These are phyloP conservation scores for Allantophomopsis lycopodina DNA, from an alignment of 2,329 filamentous ascomycete genomes.

Conservation along the genomic window DNA sequence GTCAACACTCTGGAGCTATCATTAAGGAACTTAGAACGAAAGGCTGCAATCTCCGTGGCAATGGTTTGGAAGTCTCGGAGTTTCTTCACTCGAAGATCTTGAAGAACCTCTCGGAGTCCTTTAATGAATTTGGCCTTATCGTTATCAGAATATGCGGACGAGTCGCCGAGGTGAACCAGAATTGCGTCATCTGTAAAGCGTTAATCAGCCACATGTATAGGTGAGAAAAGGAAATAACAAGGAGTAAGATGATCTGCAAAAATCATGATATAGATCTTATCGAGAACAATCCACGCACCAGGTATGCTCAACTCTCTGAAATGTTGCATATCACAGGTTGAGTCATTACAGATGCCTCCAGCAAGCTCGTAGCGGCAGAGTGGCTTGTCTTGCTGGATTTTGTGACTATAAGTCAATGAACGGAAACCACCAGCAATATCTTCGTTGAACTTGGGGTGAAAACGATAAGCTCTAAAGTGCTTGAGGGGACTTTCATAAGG, in stretches of 20 bases:
- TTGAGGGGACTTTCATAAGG: conserved; percentile 77
- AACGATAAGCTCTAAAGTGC: conserved; percentile 78
- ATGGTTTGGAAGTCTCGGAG: conserved; percentile 54
- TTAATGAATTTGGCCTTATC: conserved; percentile 47
- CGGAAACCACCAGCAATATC: conserved; percentile 64
- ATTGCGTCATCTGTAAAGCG: conserved; percentile 51
- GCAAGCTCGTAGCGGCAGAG: conserved; percentile 67
- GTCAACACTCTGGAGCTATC: conserved; percentile 50
- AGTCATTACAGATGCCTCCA: conserved; percentile 59
- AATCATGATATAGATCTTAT: conserved; percentile 9
- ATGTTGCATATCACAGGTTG: conserved; percentile 66
- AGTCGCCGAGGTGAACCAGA: conserved; percentile 55
- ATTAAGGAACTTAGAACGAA: conserved; percentile 48
- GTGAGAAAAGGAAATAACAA: conserved; percentile 13
- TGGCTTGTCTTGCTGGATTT: conserved; percentile 61
- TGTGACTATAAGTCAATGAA: conserved; percentile 88
- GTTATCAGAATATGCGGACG: conserved; percentile 47
- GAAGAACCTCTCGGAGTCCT: conserved; percentile 47
- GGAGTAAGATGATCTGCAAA: conserved; percentile 12
- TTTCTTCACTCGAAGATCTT: conserved; percentile 42
- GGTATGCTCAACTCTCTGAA: conserved; percentile 58
- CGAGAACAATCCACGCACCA: conserved; percentile 46
- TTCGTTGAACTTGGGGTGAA: conserved; percentile 63
- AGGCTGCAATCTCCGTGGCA: conserved; percentile 52
- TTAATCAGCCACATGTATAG: conserved; percentile 20